These are phyloP conservation scores for Debaryomyces sp. DNA, from an alignment of 1,139 yeast genomes.

Conservation along the genomic window DNA sequence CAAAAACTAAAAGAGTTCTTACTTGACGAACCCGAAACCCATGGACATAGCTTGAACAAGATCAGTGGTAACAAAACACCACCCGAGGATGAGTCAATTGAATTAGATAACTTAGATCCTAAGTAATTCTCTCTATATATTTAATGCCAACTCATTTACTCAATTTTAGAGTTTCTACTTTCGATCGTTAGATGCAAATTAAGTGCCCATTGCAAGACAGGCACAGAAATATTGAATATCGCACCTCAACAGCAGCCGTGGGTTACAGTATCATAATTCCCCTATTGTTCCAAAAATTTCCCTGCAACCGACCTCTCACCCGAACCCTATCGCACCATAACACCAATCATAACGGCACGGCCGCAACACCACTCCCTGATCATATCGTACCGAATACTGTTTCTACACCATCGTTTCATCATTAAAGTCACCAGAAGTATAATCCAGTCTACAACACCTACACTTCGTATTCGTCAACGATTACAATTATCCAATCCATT, in stretches of 20 bases:
- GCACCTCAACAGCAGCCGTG: background rate
- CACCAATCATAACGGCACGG: background rate
- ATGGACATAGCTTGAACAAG: slow-evolving; percentile 27
- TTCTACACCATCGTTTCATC: background rate
- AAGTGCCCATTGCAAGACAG: background rate
- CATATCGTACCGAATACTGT: too few relatives aligned
- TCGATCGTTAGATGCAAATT: background rate
- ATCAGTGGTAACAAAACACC: slow-evolving; percentile 13
- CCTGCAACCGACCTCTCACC: background rate
- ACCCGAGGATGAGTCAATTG: slow-evolving; percentile 11
- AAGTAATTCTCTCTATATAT: background rate
- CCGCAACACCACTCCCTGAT: background rate
- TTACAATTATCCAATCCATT: background rate
- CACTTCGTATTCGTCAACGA: background rate
- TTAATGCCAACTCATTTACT: background rate
- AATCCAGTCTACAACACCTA: too few relatives aligned
- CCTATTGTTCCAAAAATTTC: background rate
- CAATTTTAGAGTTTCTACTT: background rate
- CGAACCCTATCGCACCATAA: background rate
- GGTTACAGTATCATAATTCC: background rate
- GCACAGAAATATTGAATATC: background rate
- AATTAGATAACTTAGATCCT: slow-evolving; percentile 12
- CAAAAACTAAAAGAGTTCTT: slow-evolving; percentile 57
- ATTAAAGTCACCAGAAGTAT: too few relatives aligned
- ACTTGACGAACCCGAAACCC: slow-evolving; percentile 34